These are phyloP conservation scores for Lasiosphaeria ovina DNA, from an alignment of 495 filamentous ascomycete genomes.

Conservation along the genomic window DNA sequence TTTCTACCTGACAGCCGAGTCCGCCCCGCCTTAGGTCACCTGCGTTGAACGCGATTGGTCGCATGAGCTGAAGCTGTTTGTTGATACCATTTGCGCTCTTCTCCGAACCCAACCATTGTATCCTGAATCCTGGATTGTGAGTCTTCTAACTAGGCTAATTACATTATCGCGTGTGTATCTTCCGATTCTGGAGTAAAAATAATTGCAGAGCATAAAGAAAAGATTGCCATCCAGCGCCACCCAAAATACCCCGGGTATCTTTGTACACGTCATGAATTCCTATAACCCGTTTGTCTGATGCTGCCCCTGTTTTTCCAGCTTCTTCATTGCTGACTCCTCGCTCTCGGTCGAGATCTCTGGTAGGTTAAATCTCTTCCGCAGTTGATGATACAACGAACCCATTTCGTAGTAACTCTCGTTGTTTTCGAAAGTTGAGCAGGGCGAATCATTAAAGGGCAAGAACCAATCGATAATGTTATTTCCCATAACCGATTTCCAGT, in stretches of 20 bases:
- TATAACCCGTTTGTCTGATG: background rate
- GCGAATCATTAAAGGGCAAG: constrained; percentile 64
- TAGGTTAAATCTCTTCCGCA: constrained; percentile 39
- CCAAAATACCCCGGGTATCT: background rate
- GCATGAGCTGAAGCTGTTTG: too few relatives aligned
- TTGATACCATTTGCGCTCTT: too few relatives aligned
- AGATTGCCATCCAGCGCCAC: background rate
- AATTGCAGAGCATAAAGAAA: background rate
- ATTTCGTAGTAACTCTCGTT: constrained; percentile 48
- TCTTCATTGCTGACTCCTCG: constrained; percentile 10
- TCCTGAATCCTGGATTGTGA: background rate
- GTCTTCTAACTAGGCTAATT: background rate
- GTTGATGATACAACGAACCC: constrained; percentile 39
- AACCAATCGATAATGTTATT: constrained; percentile 68
- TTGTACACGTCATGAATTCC: constrained; percentile 1
- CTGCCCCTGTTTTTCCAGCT: constrained; percentile 5
- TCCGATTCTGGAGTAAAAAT: background rate
- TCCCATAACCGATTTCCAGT: constrained; percentile 76
- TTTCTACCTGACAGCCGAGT: too few relatives aligned
- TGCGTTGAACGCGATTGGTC: too few relatives aligned
- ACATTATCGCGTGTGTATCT: background rate
- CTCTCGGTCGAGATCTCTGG: constrained; percentile 21
- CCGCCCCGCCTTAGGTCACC: too few relatives aligned
- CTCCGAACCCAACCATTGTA: background rate
- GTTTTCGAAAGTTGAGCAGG: constrained; percentile 53